Evolutionary conservation across 2,329 filamentous ascomycete species (phyloP).

Genomic region (Thelonectria blattea): DNA sequence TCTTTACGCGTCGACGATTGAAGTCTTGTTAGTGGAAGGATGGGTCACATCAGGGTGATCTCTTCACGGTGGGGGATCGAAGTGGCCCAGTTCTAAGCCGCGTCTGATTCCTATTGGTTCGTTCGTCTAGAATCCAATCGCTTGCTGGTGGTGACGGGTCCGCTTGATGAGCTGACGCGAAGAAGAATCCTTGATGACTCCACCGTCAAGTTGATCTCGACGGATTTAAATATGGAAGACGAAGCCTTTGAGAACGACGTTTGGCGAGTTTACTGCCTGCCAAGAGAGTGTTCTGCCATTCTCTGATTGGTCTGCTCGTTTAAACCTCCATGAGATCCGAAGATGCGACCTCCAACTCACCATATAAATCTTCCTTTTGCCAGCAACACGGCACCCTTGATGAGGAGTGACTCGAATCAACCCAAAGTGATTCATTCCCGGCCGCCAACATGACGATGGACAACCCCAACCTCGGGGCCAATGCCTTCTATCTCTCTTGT

Average conservation of each 20-base stretch:
- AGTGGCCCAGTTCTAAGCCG: neutral
- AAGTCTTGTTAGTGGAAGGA: neutral
- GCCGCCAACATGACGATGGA: conserved; percentile 25
- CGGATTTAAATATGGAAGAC: neutral
- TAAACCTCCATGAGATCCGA: conserved; percentile 2
- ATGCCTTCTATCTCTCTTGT: conserved; percentile 44
- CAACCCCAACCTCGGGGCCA: conserved; percentile 25
- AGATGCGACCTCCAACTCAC: neutral
- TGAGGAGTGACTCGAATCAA: too few relatives aligned
- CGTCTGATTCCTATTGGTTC: conserved; percentile 10
- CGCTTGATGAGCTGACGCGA: conserved; percentile 1
- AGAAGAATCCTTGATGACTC: conserved; percentile 5
- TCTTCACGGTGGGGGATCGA: conserved; percentile 5
- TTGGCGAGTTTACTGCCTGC: neutral
- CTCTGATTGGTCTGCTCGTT: conserved; percentile 19
- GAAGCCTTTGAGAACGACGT: neutral
- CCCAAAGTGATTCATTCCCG: neutral
- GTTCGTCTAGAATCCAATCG: conserved; percentile 28
- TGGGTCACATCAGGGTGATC: neutral
- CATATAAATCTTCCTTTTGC: conserved; percentile 9
- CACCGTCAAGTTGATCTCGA: conserved; percentile 1
- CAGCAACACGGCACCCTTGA: neutral
- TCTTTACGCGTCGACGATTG: neutral
- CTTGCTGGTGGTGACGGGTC: neutral
- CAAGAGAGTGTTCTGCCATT: neutral